Conservation (phyloP, 495 filamentous ascomycete species). For the Astrocystis sublimbata region DNA sequence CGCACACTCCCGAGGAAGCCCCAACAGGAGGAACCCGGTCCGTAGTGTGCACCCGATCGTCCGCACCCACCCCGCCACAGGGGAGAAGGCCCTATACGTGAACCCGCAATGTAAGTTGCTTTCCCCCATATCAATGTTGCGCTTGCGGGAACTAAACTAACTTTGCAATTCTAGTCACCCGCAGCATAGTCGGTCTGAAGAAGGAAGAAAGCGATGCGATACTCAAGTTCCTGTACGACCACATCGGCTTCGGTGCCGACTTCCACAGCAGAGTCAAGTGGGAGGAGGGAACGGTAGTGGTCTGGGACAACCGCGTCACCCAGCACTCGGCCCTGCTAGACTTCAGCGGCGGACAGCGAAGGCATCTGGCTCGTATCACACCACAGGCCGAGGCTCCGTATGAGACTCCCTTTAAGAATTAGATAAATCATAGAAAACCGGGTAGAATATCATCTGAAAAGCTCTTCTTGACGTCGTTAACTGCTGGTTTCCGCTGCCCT, state of each 20-base stretch:
- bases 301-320: constrained; percentile 87
- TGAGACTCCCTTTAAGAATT: constrained; percentile 60
- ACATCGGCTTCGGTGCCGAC: constrained; percentile 78
- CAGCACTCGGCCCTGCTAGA: constrained; percentile 76
- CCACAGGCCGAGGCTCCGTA: constrained; percentile 77
- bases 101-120: constrained; percentile 76
- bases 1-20: constrained; percentile 55
- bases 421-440: constrained; percentile 28
- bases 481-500: constrained; percentile 24
- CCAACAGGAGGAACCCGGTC: constrained; percentile 71
- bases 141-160: background rate
- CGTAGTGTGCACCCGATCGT: constrained; percentile 71
- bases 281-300: constrained; percentile 78
- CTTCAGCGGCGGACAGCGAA: constrained; percentile 74
- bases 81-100: constrained; percentile 84
- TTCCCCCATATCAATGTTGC: background rate
- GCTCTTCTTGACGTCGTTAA: constrained; percentile 15
- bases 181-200: constrained; percentile 71
- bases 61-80: constrained; percentile 77
- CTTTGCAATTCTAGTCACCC: constrained; percentile 55
- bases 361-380: constrained; percentile 81
- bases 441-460: constrained; percentile 30
- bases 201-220: constrained; percentile 77
- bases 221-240: constrained; percentile 86
- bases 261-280: constrained; percentile 88